Percentiles rank a stretch among this genome's conserved stretches.
phyloP scores from a whole-genome alignment of 2,329 filamentous ascomycete species.

The Amesomyces nigricolor region DNA sequence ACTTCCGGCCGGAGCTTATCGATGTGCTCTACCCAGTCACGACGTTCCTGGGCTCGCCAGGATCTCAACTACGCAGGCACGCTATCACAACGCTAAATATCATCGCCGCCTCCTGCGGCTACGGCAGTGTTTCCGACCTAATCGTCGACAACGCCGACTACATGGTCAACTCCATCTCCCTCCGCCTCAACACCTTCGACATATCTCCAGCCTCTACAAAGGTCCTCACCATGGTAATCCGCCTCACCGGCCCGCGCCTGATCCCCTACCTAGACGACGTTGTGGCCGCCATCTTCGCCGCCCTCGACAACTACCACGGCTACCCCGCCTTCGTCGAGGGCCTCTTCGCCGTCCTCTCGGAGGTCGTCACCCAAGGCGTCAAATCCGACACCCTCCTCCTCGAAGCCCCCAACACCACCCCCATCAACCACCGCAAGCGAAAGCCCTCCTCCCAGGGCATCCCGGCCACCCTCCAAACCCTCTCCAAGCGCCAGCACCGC shows the following conservation, averaged over 20 bases:
- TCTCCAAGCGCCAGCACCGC: conserved; percentile 57
- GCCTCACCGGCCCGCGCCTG: conserved; percentile 71
- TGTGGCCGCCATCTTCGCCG: conserved; percentile 83
- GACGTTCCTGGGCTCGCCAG: conserved; percentile 73
- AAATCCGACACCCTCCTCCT: conserved; percentile 49
- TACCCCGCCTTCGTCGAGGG: conserved; percentile 81
- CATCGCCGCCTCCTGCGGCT: conserved; percentile 70
- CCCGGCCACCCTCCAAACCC: conserved; percentile 47
- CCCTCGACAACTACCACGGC: conserved; percentile 91
- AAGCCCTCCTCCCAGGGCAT: conserved; percentile 34
- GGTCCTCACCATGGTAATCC: conserved; percentile 91
- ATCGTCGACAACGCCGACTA: conserved; percentile 93
- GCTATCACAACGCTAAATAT: conserved; percentile 78
- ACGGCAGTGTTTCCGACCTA: conserved; percentile 66
- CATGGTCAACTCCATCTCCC: conserved; percentile 84
- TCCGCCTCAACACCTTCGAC: conserved; percentile 87
- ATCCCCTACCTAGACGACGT: conserved; percentile 90
- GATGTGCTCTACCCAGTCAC: conserved; percentile 89
- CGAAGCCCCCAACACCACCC: conserved; percentile 34
- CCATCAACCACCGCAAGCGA: conserved; percentile 40
- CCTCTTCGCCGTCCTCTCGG: conserved; percentile 75
- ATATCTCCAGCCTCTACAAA: conserved; percentile 87
- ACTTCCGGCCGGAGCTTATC: conserved; percentile 79
- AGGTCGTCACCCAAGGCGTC: conserved; percentile 76
- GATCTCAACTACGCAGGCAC: conserved; percentile 65